phyloP scores from a whole-genome alignment of 495 filamentous ascomycete species.

The Umbilicaria muhlenbergii region DNA sequence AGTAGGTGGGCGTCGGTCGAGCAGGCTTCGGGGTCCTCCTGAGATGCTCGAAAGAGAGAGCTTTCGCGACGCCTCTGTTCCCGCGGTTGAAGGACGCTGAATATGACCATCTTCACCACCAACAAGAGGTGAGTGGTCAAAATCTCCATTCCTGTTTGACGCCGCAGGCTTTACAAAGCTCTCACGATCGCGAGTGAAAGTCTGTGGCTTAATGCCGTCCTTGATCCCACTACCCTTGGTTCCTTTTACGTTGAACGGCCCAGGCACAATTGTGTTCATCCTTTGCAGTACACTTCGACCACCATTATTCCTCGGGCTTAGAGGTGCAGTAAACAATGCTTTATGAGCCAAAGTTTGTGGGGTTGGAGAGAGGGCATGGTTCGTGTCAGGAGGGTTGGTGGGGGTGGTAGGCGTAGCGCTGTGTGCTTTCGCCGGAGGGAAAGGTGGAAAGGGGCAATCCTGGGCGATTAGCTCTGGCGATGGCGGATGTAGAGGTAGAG shows the following conservation, averaged over 20 bases:
- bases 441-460: conserved; percentile 46
- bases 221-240: neutral
- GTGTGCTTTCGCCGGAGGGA: conserved; percentile 33
- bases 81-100: conserved; percentile 12
- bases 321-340: conserved; percentile 24
- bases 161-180: too few species aligned
- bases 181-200: neutral
- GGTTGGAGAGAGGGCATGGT: neutral
- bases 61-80: conserved; percentile 8
- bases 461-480: conserved; percentile 31
- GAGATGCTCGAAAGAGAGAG: conserved; percentile 11
- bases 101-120: neutral
- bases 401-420: conserved; percentile 20
- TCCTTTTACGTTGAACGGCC: conserved; percentile 40
- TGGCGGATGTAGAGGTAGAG: conserved; percentile 25
- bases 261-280: conserved; percentile 51
- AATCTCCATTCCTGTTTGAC: too few species aligned
- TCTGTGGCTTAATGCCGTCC: neutral
- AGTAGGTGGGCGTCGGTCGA: conserved; percentile 1
- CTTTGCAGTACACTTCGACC: conserved; percentile 33
- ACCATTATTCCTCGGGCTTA: conserved; percentile 23
- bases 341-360: neutral
- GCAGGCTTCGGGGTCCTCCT: conserved; percentile 2
- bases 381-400: conserved; percentile 9
- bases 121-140: too few species aligned